Percentiles rank a stretch among this genome's conserved stretches.
phyloP scores from a whole-genome alignment of 2,329 filamentous ascomycete genomes.

The Diaporthe destruens region DNA sequence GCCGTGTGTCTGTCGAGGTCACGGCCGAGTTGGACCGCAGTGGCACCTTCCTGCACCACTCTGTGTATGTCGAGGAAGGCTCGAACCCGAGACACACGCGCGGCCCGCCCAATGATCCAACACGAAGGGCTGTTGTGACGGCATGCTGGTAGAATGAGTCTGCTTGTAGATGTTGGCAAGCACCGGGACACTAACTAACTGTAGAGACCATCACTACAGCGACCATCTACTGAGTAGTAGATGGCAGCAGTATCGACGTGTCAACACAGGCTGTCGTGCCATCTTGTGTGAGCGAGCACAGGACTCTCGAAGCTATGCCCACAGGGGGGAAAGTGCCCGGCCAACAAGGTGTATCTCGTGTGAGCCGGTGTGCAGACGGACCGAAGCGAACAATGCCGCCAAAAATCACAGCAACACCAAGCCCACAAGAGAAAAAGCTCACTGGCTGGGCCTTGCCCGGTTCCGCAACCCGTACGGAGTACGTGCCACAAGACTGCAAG shows the following conservation, averaged over 20 bases:
- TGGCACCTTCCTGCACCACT: slow-evolving; percentile 3
- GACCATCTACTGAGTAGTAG: too few relatives aligned
- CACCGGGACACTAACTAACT: too few relatives aligned
- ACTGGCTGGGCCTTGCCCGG: neutral
- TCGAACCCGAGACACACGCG: slow-evolving; percentile 1
- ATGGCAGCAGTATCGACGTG: neutral
- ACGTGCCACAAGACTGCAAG: neutral
- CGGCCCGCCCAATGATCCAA: neutral
- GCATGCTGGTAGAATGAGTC: neutral
- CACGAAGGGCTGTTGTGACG: too few relatives aligned
- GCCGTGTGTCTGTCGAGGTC: neutral
- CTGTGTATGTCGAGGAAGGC: slow-evolving; percentile 20
- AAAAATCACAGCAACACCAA: neutral
- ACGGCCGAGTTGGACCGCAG: slow-evolving; percentile 8
- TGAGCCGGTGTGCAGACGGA: neutral
- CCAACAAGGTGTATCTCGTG: neutral
- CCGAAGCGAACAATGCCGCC: neutral
- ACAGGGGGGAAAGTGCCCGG: neutral
- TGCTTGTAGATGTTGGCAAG: too few relatives aligned
- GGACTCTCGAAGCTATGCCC: neutral
- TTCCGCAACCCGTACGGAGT: neutral
- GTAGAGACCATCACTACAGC: neutral
- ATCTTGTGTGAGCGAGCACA: neutral
- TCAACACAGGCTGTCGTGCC: neutral
- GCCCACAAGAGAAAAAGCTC: neutral